These are phyloP conservation scores for Globisporangium irregulare DNA, from an alignment of 352 stramenopile species.

Conservation along the genomic window DNA sequence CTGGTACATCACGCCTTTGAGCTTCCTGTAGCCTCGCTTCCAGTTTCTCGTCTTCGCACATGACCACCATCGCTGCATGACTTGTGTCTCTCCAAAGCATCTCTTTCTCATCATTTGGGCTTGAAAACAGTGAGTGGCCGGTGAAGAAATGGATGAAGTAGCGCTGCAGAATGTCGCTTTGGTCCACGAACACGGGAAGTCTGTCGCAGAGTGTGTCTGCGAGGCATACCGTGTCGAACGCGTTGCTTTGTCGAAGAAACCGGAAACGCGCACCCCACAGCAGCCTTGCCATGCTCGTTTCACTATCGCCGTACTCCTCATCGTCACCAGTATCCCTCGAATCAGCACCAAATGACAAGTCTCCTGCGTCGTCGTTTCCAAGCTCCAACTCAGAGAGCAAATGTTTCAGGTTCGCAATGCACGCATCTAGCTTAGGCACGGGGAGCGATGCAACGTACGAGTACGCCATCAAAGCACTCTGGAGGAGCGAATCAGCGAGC, in stretches of 20 bases:
- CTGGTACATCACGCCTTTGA: conserved; percentile 21
- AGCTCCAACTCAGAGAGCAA: not conserved
- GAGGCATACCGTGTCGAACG: conserved; percentile 19
- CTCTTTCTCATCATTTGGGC: conserved; percentile 20
- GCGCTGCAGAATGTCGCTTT: conserved; percentile 35
- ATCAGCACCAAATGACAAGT: not conserved
- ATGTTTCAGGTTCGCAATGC: conserved; percentile 3
- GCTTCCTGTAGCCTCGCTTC: conserved; percentile 30
- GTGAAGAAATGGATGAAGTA: conserved; percentile 53
- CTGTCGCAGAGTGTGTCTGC: conserved; percentile 34
- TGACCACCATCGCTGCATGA: conserved; percentile 30
- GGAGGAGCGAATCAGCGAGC: conserved; percentile 6
- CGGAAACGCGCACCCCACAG: conserved; percentile 42
- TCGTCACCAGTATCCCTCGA: not conserved
- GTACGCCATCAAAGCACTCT: conserved; percentile 14
- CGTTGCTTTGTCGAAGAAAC: conserved; percentile 22
- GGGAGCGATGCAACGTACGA: conserved; percentile 13
- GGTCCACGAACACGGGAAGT: conserved; percentile 45
- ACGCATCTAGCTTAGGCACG: not conserved
- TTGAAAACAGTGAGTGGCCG: conserved; percentile 31
- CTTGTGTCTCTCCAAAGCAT: conserved; percentile 3
- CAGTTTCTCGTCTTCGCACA: conserved; percentile 26
- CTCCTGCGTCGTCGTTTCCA: not conserved
- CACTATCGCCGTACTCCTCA: not conserved
- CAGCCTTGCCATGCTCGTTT: not conserved